phyloP scores from a whole-genome alignment of 1,139 yeast genomes.

The Suhomyces choctaworum region DNA sequence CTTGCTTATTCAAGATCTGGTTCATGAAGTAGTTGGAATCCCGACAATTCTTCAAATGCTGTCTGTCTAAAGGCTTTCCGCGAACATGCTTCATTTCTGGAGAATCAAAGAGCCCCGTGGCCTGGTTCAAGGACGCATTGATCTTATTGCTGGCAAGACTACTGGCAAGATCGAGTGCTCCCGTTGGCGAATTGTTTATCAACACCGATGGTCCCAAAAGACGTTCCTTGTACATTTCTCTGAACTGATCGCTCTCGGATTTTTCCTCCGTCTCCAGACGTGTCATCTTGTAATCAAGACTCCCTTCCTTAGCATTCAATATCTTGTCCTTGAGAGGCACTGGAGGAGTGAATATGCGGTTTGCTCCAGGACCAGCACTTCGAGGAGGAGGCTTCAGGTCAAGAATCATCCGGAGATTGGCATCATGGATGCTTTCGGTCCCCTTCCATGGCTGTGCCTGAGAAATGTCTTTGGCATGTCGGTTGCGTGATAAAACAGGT shows the following conservation, averaged over 20 bases:
- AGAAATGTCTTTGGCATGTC: constrained; percentile 57
- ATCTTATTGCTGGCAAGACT: constrained; percentile 74
- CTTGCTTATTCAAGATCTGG: constrained; percentile 68
- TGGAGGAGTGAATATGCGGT: constrained; percentile 29
- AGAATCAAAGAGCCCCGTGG: constrained; percentile 63
- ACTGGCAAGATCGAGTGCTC: constrained; percentile 48
- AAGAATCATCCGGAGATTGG: constrained; percentile 60
- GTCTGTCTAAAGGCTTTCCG: constrained; percentile 58
- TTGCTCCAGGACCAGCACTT: neutral
- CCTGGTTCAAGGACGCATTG: constrained; percentile 64
- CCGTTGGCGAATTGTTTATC: constrained; percentile 36
- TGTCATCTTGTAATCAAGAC: constrained; percentile 64
- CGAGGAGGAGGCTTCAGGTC: constrained; percentile 47
- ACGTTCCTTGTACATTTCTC: constrained; percentile 62
- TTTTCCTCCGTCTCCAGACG: constrained; percentile 37
- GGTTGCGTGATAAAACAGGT: constrained; percentile 37
- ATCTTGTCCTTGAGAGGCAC: constrained; percentile 40
- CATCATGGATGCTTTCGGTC: constrained; percentile 50
- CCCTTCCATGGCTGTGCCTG: constrained; percentile 67
- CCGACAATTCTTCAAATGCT: constrained; percentile 60
- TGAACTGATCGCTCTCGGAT: constrained; percentile 52
- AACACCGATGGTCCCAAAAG: constrained; percentile 61
- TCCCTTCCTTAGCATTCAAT: constrained; percentile 60
- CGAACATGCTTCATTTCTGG: constrained; percentile 50
- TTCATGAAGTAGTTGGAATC: constrained; percentile 47